A percentile compares a stretch with the other conserved stretches of the same genome.
phyloP scores from a whole-genome alignment of 1,284 basidiomycete genomes.

The Inonotus hispidus region DNA sequence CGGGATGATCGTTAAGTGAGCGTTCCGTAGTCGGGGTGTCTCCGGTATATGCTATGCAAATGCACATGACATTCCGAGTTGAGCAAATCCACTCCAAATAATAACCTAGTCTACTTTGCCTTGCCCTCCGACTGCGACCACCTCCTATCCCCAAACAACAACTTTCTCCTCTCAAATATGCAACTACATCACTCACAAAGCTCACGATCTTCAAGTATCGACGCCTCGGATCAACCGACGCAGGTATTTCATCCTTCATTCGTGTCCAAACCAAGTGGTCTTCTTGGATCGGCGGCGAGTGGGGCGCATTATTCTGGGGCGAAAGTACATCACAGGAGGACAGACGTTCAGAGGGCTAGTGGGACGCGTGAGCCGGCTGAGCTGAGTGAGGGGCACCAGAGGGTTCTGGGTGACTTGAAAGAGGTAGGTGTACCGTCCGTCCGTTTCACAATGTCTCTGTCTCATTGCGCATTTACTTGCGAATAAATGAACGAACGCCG shows the following conservation, averaged over 20 bases:
- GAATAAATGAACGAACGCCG: not conserved
- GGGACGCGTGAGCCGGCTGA: constrained; percentile 9
- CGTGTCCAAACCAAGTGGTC: constrained; percentile 36
- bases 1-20: not conserved
- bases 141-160: not conserved
- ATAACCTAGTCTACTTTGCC: not conserved
- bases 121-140: not conserved
- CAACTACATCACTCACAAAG: not conserved
- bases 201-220: not conserved
- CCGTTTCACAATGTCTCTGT: no score
- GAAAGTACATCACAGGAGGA: constrained; percentile 22
- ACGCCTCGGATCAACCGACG: constrained; percentile 29
- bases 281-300: constrained; percentile 47
- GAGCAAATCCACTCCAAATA: not conserved
- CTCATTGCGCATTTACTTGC: not conserved
- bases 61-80: not conserved
- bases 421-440: constrained; percentile 31
- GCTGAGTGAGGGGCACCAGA: constrained; percentile 32
- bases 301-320: constrained; percentile 25
- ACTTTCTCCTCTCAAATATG: not conserved
- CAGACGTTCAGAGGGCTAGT: constrained; percentile 23
- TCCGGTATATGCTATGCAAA: no score
- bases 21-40: not conserved
- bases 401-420: constrained; percentile 47
- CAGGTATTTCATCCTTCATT: constrained; percentile 41